Base-by-base conservation (phyloP, 805 yeast genomes). In the Brettanomyces nanus region DNA sequence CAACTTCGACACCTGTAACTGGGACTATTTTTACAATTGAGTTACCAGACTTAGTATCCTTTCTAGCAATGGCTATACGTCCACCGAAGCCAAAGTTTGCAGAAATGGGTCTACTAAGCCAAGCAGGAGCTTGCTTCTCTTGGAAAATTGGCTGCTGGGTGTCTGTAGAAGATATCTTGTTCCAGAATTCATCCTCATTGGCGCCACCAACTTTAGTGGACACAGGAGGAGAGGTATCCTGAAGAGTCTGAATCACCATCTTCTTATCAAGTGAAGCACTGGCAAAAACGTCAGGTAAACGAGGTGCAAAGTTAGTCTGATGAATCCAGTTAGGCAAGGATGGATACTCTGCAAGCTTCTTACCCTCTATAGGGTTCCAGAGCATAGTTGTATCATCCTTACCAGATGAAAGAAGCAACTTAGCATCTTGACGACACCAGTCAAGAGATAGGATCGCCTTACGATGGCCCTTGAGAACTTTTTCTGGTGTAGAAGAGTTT, bases 1-100 rank as follows among this genome's bases (percentile, higher is more conserved):
- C 48, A n/a, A 52, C 45, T 21, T 31, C 23, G n/a, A 31, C 5
- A 11, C 58, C 62, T 9, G 63, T 51, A 4, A 44, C 49, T 57
- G 70, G 57, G 47, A 71, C 73, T 20, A 49, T 35, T 17, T 53
- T 49, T 30, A 53, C 41, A 11, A 42, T 40, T 19, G 65, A 52
- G 40, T 77, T 62, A 15, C 76, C 65, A 44, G 60, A 55, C 3
- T 52, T 53, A 17, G 67, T 68, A 34, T 66, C 63, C 37, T 59
- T 61, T 7, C 45, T 42, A 7, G 68, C 63, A 10, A 68, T 58
- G 4, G 82, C 89, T 29, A 92, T 58, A 62, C 85, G 86, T 37
- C 95, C 95, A 43, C 98, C 98, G 63, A 87, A 90, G 0, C 95
- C 97, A 69, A 94, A 92, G 2, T 77, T 65, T 11, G 81, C 95